Evolutionary conservation across 129 eudicot genomes (phyloP), one percentile per base, ranked within the genome.

Genomic region (Tagetes patula): DNA sequence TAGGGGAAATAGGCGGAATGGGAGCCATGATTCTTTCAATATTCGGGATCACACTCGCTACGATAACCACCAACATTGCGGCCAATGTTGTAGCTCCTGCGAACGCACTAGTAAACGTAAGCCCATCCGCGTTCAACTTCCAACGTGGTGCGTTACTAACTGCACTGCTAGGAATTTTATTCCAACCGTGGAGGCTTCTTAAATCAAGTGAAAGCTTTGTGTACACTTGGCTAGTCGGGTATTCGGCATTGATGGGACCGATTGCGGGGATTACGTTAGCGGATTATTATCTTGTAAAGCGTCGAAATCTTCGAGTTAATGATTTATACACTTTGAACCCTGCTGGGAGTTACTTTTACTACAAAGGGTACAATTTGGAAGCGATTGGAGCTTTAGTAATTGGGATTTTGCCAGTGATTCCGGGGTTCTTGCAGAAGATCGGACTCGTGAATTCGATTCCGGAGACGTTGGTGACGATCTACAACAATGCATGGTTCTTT

Each of bases 81-180:
- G 98, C 98, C 12, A 94, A 94, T 39, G 89, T 94, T 0, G 96
- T 94, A 2, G 98, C 96, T 8, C 98, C 98, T 0, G 98, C 98
- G 0, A 94, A 94, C 13, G 98, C 96, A 0, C 69, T 94, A 0
- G 96, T 84, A 53, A 94, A 90, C 74, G 83, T 87, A 3, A 90
- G 88, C 54, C 98, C 96, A 2, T 80, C 96, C 7, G 72, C 9
- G 3, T 94, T 94, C 85, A 90, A 88, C 2, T 94, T 94, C 68
- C 74, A 83, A 37, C 86, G 78, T 41, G 98, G 98, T 3, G 96
- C 96, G 1, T 61, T 90, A 2, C 36, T 94, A 20, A 90, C 98
- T 0, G 98, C 98, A 27, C 50, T 90, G 74, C 85, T 94, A 5
- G 98, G 96, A 74, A 94, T 90, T 33, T 91, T 78, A n/a, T 94